A percentile compares a stretch with the other conserved stretches of the same genome.
Conservation (phyloP, 2,329 filamentous ascomycete species). For the Rugonectria rugulosa region DNA sequence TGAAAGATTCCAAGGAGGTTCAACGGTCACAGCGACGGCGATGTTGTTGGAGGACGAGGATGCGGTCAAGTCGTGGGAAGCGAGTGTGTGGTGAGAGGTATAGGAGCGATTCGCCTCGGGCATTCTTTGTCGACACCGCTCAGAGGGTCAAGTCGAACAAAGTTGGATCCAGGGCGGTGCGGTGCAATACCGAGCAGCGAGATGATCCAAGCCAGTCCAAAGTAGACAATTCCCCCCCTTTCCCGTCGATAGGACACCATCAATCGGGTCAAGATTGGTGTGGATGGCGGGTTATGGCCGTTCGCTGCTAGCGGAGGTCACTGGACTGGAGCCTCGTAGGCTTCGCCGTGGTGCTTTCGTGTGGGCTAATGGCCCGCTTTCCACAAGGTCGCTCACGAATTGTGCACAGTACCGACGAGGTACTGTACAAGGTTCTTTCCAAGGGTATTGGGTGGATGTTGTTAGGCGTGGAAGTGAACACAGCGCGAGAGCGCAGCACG, state of each 20-base stretch:
- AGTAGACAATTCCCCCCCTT: constrained; percentile 39
- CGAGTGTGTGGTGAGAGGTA: constrained; percentile 7
- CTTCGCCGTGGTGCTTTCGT: constrained; percentile 21
- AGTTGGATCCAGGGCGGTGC: constrained; percentile 30
- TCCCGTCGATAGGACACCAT: constrained; percentile 28
- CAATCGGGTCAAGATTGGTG: constrained; percentile 25
- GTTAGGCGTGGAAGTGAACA: constrained; percentile 10
- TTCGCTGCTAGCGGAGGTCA: constrained; percentile 19
- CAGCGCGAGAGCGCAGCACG: constrained; percentile 15
- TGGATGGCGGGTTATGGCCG: constrained; percentile 25
- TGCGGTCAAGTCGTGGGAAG: constrained; percentile 31
- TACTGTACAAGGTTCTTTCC: constrained; percentile 8
- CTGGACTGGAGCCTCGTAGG: constrained; percentile 26
- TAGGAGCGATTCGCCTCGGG: constrained; percentile 31
- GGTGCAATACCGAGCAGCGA: constrained; percentile 18
- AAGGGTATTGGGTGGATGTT: constrained; percentile 7
- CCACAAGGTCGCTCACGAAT: constrained; percentile 9
- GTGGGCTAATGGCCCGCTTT: constrained; percentile 25
- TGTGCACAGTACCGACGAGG: constrained; percentile 6
- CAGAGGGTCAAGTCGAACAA: constrained; percentile 28
- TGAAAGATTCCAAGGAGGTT: constrained; percentile 32
- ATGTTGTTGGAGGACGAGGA: constrained; percentile 31
- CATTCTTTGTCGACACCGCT: constrained; percentile 36
- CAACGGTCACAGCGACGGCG: constrained; percentile 32
- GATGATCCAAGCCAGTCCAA: constrained; percentile 29